Evolutionary conservation across 495 filamentous ascomycete species (phyloP), one percentile per base, ranked within the genome.

Genomic region (Penicillium antarcticum): DNA sequence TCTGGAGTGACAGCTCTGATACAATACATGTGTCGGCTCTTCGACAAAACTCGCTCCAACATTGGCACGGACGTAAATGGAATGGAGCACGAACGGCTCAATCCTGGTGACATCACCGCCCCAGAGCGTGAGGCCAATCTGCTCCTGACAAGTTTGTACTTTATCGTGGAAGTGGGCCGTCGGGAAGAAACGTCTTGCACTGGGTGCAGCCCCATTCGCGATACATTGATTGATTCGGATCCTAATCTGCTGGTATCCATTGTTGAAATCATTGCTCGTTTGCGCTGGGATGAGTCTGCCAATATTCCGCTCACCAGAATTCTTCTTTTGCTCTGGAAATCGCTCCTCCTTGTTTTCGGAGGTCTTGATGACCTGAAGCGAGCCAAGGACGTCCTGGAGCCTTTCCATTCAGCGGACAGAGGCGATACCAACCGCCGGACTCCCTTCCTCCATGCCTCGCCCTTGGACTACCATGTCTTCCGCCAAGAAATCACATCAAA

Each of bases 401-500:
- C 75, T 16, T 52, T 58, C 14, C 53, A 66, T 24, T 59, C 68
- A 9, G 52, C 62, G 6, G 57, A 68, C 24, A 64, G 71, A 26
- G 66, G 72, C 32, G 61, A 63, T 33, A 46, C 64, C 4, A 66
- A 63, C 17, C 61, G 69, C 42, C 55, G 75, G 57, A 66, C 72
- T 67, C 67, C 82, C 1, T 69, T 90, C 33, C 90, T 98, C 48
- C 95, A 86, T 1, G 91, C 94, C 5, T 96, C 92, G 9, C 94
- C 95, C 11, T 76, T 98, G 9, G 95, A 98, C 61, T 98, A 98
- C 61, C 92, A 97, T 63, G 77, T 89, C 11, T 98, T 98, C 63
- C 85, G 95, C 21, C 92, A 97, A 66, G 94, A 98, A 67, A 91
- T 98, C 56, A 95, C 85, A n/a, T 97, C 94, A 0, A 98, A 98